Evolutionary conservation across 148 eudicot species (phyloP), one percentile per base, ranked within the genome.

Genomic region (Rhododendron molle): DNA sequence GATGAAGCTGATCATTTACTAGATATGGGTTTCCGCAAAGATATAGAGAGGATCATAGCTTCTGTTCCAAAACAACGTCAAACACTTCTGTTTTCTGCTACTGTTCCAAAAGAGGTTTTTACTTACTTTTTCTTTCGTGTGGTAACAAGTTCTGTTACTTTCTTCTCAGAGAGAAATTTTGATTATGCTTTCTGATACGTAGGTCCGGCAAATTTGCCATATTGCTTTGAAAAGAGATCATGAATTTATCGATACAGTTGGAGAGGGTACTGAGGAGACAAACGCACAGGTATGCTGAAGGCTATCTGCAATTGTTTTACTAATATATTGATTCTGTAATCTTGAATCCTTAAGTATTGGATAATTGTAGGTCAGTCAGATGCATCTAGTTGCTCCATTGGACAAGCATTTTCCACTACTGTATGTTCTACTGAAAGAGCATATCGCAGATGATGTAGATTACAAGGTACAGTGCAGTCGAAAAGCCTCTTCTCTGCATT

Each of bases 1-100:
- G 99, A 97, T 88, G 99, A 97, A 92, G 99, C 99, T 72, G 99
- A 97, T 92, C 98, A 93, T 89, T 85, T 97, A 82, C 89, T 97
- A 86, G 98, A 95, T 90, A 97, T 97, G 99, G 99, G 99, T 86
- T 97, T 97, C 73, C 98, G 99, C 60, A 95, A 89, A 88, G 99
- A 94, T 78, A 94, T 97, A 85, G 99, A 94, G 88, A 93, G 81
- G 83, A 95, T 97, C 76, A 85, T 95, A 78, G 92, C 98, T 86
- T 91, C 98, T 43, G 96, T 95, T 80, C 99, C 99, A n/a, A 97
- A 95, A 85, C 93, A 97, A 88, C 91, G 99, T 23, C 99, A 97
- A 85, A 97, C 99, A 49, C 94, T 97, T 76, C 90, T 97, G 54
- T 97, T 97, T 87, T 97, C 99, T 76, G 98, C 99, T 52, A 97